These are phyloP conservation scores for Catharanthus roseus DNA, from an alignment of 257 asterid genomes.

Conservation along the genomic window DNA sequence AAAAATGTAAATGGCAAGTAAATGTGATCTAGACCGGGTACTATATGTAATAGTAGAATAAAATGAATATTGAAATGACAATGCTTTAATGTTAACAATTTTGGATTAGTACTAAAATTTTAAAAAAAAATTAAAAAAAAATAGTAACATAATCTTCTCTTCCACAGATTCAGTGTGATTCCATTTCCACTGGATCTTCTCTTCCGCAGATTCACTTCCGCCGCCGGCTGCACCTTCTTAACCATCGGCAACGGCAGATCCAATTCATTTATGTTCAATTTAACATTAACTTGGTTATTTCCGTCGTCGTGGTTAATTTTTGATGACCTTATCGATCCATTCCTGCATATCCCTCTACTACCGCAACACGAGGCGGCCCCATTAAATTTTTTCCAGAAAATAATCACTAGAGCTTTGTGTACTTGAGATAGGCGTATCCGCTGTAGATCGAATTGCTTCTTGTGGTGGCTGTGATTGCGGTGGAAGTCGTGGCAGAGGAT, in stretches of 20 bases:
- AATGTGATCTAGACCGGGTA: too few species aligned
- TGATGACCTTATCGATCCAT: conserved; percentile 19
- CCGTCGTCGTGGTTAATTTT: conserved; percentile 16
- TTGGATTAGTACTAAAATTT: too few species aligned
- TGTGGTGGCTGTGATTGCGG: conserved; percentile 5
- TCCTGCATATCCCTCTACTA: conserved; percentile 25
- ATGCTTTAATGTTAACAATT: too few species aligned
- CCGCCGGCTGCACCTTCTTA: conserved; percentile 35
- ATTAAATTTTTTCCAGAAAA: conserved; percentile 42
- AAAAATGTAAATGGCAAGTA: too few species aligned
- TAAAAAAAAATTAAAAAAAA: too few species aligned
- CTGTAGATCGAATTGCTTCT: conserved; percentile 19
- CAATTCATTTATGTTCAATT: conserved; percentile 42
- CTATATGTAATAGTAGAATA: too few species aligned
- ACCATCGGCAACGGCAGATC: conserved; percentile 96
- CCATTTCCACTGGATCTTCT: conserved; percentile 57
- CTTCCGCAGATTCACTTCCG: conserved; percentile 70
- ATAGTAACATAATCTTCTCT: too few species aligned
- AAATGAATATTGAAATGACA: too few species aligned
- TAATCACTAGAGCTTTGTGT: conserved; percentile 34
- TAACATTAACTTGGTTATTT: conserved; percentile 16
- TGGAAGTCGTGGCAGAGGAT: conserved; percentile 17
- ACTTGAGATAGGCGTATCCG: conserved; percentile 21
- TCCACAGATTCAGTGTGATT: too few species aligned
- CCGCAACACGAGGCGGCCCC: conserved; percentile 8